phyloP scores from a whole-genome alignment of 805 yeast genomes.

The Helenozyma baotianmanensis region DNA sequence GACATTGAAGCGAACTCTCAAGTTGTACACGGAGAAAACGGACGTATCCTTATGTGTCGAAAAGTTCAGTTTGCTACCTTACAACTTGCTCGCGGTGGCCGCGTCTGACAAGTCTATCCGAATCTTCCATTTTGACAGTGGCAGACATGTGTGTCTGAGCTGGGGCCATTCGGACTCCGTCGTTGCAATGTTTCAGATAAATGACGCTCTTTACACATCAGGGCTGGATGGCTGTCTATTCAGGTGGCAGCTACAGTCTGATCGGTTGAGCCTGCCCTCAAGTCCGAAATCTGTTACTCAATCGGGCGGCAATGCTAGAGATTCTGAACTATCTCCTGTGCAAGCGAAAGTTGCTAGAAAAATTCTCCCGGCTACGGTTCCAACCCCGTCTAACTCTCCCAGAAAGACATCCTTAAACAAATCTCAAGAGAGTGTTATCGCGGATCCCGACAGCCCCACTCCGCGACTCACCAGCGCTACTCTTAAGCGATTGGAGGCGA shows the following conservation, averaged over 20 bases:
- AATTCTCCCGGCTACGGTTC: too few species aligned
- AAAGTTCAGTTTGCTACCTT: slow-evolving; percentile 28
- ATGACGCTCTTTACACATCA: slow-evolving; percentile 34
- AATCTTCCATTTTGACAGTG: slow-evolving; percentile 41
- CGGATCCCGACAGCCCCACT: slow-evolving; percentile 13
- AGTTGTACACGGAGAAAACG: slow-evolving; percentile 33
- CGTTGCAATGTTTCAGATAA: slow-evolving; percentile 32
- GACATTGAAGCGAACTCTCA: slow-evolving; percentile 36
- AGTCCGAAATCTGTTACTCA: too few species aligned
- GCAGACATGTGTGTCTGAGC: slow-evolving; percentile 43
- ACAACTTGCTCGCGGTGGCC: slow-evolving; percentile 35
- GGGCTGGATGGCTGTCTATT: slow-evolving; percentile 55
- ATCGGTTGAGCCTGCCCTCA: too few species aligned
- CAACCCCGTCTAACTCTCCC: too few species aligned
- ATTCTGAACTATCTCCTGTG: too few species aligned
- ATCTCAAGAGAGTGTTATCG: background rate
- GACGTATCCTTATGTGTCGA: slow-evolving; percentile 45
- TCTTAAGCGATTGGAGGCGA: slow-evolving; percentile 30
- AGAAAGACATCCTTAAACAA: too few species aligned
- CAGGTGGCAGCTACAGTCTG: slow-evolving; percentile 31
- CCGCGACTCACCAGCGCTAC: slow-evolving; percentile 30
- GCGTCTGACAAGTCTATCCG: slow-evolving; percentile 58
- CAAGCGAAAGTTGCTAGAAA: too few species aligned
- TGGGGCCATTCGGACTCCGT: slow-evolving; percentile 56
- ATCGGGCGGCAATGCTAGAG: too few species aligned